Evolutionary conservation across 2,329 filamentous ascomycete species (phyloP).

Genomic region (Colletotrichum tropicicola): DNA sequence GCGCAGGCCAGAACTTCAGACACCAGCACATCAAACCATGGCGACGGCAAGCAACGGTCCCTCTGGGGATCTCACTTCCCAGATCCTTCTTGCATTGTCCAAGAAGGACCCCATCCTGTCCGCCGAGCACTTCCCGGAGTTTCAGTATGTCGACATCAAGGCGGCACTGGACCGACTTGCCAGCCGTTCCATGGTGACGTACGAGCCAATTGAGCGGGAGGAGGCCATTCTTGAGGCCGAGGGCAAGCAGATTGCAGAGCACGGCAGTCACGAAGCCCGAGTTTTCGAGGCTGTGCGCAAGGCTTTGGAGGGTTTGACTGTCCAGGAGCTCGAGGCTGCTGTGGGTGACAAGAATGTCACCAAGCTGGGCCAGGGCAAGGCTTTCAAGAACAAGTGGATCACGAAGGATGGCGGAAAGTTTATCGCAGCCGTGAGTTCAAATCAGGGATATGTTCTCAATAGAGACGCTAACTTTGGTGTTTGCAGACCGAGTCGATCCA

Average conservation of each 20-base stretch:
- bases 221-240: conserved; percentile 80
- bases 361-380: conserved; percentile 92
- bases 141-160: conserved; percentile 77
- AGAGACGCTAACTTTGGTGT: conserved; percentile 11
- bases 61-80: conserved; percentile 66
- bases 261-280: conserved; percentile 84
- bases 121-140: conserved; percentile 72
- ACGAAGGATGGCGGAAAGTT: conserved; percentile 66
- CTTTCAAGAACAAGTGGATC: conserved; percentile 85
- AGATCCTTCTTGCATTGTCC: conserved; percentile 73
- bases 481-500: conserved; percentile 74
- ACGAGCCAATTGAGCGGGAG: conserved; percentile 84
- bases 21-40: conserved; percentile 45
- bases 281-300: conserved; percentile 79
- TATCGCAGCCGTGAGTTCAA: conserved; percentile 55
- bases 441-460: background rate
- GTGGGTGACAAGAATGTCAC: conserved; percentile 79
- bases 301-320: conserved; percentile 82
- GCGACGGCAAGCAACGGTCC: conserved; percentile 46
- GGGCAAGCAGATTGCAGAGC: conserved; percentile 74
- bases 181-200: conserved; percentile 86
- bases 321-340: conserved; percentile 74
- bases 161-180: conserved; percentile 86
- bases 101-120: conserved; percentile 73
- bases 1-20: conserved; percentile 7